phyloP scores from a whole-genome alignment of 2,329 filamentous ascomycete species.

The Hawksworthiomyces lignivorus region DNA sequence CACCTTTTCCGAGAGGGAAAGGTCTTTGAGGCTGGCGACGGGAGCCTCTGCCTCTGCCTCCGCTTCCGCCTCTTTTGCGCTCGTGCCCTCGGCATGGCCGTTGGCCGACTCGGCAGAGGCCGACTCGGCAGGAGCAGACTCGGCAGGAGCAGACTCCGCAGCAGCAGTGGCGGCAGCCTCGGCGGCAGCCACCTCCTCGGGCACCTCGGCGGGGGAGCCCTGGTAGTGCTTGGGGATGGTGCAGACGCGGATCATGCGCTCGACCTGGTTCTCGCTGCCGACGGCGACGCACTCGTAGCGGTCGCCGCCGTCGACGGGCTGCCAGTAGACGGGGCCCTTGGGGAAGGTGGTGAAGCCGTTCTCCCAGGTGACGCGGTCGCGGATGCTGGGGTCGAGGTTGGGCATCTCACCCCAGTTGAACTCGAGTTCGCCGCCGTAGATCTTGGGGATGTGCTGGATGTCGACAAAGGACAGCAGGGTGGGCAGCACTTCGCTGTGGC shows the following conservation, averaged over 20 bases:
- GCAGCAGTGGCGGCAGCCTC: slow-evolving; percentile 2
- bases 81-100: slow-evolving; percentile 1
- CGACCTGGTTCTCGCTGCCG: slow-evolving; percentile 38
- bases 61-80: background rate
- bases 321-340: slow-evolving; percentile 50
- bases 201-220: slow-evolving; percentile 14
- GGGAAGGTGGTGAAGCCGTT: slow-evolving; percentile 46
- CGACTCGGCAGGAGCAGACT: background rate
- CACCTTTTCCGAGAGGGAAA: slow-evolving; percentile 12
- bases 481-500: slow-evolving; percentile 61
- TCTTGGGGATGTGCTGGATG: slow-evolving; percentile 72
- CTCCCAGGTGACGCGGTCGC: slow-evolving; percentile 43
- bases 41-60: slow-evolving; percentile 2
- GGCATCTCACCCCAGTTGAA: slow-evolving; percentile 73
- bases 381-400: slow-evolving; percentile 57
- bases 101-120: background rate
- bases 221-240: slow-evolving; percentile 37
- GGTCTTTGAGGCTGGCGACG: slow-evolving; percentile 5
- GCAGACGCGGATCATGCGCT: slow-evolving; percentile 41
- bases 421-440: slow-evolving; percentile 81
- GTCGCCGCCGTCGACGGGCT: slow-evolving; percentile 36
- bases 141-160: slow-evolving; percentile 6
- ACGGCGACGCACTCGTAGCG: slow-evolving; percentile 45
- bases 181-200: slow-evolving; percentile 4
- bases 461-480: slow-evolving; percentile 80